Evolutionary conservation across 345 rosid species (phyloP).

Genomic region (Excoecaria cochinchinensis): DNA sequence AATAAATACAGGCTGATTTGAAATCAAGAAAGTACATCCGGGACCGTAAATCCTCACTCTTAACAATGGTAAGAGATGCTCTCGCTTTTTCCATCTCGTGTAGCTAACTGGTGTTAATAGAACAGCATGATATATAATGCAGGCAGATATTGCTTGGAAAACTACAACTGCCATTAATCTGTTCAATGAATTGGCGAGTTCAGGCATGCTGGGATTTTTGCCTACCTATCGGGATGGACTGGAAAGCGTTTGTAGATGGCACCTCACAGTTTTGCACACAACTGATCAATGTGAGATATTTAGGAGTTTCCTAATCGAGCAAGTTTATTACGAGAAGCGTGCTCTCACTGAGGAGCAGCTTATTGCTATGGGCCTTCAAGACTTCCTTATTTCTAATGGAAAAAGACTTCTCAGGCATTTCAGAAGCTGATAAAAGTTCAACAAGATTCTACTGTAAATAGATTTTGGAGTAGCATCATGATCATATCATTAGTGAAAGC

Average conservation of each 20-base stretch:
- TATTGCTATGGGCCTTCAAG: conserved; percentile 14
- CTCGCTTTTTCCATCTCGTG: background rate
- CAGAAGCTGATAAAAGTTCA: background rate
- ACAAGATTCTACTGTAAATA: background rate
- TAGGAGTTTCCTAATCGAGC: conserved; percentile 2
- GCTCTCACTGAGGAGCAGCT: conserved; percentile 10
- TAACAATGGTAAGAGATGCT: conserved; percentile 1
- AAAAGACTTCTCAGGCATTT: conserved; percentile 8
- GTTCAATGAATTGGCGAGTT: conserved; percentile 13
- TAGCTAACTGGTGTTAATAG: too few relatives aligned
- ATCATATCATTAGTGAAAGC: too few relatives aligned
- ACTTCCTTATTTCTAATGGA: conserved; percentile 12
- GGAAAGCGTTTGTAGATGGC: conserved; percentile 12
- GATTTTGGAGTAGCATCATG: background rate
- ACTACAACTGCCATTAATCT: conserved; percentile 7
- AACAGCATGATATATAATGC: background rate
- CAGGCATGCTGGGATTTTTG: background rate
- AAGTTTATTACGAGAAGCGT: background rate
- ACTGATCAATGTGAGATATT: conserved; percentile 11
- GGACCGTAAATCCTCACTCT: conserved; percentile 15
- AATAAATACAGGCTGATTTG: conserved; percentile 60
- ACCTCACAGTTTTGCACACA: conserved; percentile 9
- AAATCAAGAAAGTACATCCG: conserved; percentile 65
- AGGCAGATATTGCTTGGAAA: conserved; percentile 7
- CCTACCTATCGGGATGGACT: background rate